phyloP scores from a whole-genome alignment of 331 rosid species.

The Saraca asoca region DNA sequence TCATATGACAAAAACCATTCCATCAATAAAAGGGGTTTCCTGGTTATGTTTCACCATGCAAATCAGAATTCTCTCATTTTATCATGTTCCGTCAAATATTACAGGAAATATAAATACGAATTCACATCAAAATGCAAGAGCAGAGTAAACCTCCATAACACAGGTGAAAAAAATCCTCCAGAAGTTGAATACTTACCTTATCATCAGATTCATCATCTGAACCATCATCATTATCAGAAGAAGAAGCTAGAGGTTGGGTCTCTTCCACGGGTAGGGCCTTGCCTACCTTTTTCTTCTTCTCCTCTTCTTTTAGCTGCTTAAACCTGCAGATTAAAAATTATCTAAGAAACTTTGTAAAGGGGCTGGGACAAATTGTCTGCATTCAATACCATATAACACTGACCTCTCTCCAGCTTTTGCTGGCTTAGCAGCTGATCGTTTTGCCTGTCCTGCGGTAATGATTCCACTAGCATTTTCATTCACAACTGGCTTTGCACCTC shows the following conservation, averaged over 20 bases:
- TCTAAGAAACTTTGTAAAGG: conserved; percentile 17
- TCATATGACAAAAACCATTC: background rate
- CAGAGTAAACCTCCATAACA: conserved; percentile 6
- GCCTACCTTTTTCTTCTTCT: conserved; percentile 52
- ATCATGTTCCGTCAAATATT: background rate
- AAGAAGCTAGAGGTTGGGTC: conserved; percentile 58
- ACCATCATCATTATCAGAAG: conserved; percentile 57
- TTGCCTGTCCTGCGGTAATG: conserved; percentile 97
- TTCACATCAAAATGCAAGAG: background rate
- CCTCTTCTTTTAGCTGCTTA: conserved; percentile 68
- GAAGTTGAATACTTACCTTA: conserved; percentile 56
- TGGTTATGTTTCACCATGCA: conserved; percentile 13
- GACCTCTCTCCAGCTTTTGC: conserved; percentile 73
- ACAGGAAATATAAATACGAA: background rate
- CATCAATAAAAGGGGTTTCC: conserved; percentile 16
- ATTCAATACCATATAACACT: conserved; percentile 35
- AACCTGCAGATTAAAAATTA: conserved; percentile 56
- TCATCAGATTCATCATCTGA: conserved; percentile 51
- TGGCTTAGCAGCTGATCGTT: conserved; percentile 69
- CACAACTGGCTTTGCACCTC: conserved; percentile 91
- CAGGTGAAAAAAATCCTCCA: conserved; percentile 7
- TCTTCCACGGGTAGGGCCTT: conserved; percentile 64
- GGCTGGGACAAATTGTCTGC: conserved; percentile 24
- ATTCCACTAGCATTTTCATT: conserved; percentile 80
- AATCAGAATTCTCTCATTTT: background rate